Evolutionary conservation across 2,329 filamentous ascomycete species (phyloP).

Genomic region (Sporothrix variecibatus): DNA sequence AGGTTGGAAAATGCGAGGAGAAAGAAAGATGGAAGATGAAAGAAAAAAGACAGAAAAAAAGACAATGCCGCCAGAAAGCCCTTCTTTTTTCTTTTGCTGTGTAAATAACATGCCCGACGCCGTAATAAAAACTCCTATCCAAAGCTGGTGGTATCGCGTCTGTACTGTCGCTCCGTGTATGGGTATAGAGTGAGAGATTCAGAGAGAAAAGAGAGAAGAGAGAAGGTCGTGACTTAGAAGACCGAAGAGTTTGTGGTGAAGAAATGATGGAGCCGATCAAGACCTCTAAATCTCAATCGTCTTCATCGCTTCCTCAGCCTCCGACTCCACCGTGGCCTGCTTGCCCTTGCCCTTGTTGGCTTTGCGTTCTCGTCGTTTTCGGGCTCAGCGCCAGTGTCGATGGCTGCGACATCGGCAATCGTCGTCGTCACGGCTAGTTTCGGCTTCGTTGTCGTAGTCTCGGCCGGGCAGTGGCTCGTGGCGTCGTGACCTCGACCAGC

Average conservation of each 20-base stretch:
- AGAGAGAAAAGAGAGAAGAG: conserved; percentile 9
- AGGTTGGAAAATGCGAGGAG: neutral
- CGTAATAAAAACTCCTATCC: conserved; percentile 29
- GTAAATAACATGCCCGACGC: conserved; percentile 26
- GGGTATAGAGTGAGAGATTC: conserved; percentile 18
- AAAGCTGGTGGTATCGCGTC: conserved; percentile 25
- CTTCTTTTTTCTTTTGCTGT: conserved; percentile 20
- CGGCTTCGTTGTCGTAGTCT: neutral
- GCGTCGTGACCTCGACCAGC: conserved; percentile 59
- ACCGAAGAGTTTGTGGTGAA: neutral
- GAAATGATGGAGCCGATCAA: neutral
- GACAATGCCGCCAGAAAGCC: conserved; percentile 20
- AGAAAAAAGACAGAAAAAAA: neutral
- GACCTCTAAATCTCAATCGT: conserved; percentile 58
- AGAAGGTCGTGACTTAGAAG: neutral
- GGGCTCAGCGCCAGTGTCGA: neutral
- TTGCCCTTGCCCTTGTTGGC: conserved; percentile 17
- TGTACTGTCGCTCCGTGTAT: conserved; percentile 11
- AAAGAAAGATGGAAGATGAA: neutral
- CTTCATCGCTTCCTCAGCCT: conserved; percentile 57
- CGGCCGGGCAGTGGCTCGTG: conserved; percentile 35
- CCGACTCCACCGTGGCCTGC: conserved; percentile 6
- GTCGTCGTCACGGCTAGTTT: conserved; percentile 8
- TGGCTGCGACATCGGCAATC: conserved; percentile 16
- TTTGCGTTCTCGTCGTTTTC: conserved; percentile 24